Base-by-base conservation (phyloP, 2,329 filamentous ascomycete species). In the Aureobasidium sp. region DNA sequence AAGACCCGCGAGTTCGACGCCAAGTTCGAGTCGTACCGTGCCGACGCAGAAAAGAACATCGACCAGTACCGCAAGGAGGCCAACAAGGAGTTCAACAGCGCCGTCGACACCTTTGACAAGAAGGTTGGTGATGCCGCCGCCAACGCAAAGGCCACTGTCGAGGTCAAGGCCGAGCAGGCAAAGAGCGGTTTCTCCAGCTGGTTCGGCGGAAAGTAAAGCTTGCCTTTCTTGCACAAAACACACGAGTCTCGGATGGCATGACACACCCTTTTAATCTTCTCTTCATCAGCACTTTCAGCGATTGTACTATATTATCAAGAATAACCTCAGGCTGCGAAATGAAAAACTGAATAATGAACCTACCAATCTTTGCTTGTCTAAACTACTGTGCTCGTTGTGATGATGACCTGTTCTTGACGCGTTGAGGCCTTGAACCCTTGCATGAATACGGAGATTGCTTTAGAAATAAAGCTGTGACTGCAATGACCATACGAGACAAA, bases 161-260 rank as follows among this genome's bases (percentile, higher is more conserved):
- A 92, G 79, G 80, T 89, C 66, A 85, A 86, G 66, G 85, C 91
- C 4, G 76, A 85, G 57, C 88, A 96, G 79, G 89, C 91, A 48
- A 96, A 96, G 85, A 84, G 85, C 69, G 88, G 88, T 66, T 75
- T 96, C 69, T 89, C 88, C 45, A 84, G 88, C 73, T 97, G 91
- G 92, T 96, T 97, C 70, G 82, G 82, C 45, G 62, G 66, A 39
- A 71, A 71, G 64, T 70, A 70, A 59, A 61, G 34, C 0, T 32
- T 44, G 37, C 36, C 11, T 11, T 7, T 44, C 21, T 21, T 21
- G 11, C 10, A 14, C 14, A 21, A 21, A 37, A 3, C 34, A 34
- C 36, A 59, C 25, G 55, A 49, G 32, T 49, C 44, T 41, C 55
- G 55, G 57, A 60, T 36, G 57, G 36, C 47, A 60, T 44, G 57